Conservation (phyloP, 139 green algal genomes). For the Trebouxia sp. region DNA sequence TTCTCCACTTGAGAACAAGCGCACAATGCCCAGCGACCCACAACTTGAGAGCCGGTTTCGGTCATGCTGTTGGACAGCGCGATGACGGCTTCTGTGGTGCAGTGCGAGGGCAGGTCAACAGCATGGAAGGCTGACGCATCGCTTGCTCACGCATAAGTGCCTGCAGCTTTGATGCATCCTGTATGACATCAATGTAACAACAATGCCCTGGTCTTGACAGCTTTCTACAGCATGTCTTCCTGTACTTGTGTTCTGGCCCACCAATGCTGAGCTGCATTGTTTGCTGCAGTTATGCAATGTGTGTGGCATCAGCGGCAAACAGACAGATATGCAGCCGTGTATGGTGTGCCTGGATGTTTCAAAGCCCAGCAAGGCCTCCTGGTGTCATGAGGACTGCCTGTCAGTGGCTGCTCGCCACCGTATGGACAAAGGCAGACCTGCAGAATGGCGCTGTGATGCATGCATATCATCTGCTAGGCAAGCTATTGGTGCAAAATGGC, state of each 20-base stretch:
- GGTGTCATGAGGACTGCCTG: slow-evolving; percentile 21
- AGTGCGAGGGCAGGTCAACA: neutral
- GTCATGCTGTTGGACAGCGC: neutral
- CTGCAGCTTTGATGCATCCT: neutral
- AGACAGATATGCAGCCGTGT: slow-evolving; percentile 27
- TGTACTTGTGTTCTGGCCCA: neutral
- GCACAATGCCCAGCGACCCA: too few relatives aligned
- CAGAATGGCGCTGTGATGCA: neutral
- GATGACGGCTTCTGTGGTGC: neutral
- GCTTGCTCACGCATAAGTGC: neutral
- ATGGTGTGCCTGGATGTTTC: slow-evolving; percentile 19
- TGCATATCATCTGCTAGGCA: neutral
- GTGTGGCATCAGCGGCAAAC: neutral
- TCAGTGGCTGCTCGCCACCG: neutral
- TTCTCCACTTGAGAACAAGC: neutral
- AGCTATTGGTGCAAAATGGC: neutral
- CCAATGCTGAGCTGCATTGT: neutral
- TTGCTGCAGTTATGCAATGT: slow-evolving; percentile 8
- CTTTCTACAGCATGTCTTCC: neutral
- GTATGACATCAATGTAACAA: neutral
- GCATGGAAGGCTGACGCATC: neutral
- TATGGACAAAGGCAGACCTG: slow-evolving; percentile 6
- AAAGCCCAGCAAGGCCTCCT: neutral
- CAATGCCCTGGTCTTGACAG: neutral
- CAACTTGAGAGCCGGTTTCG: neutral